Base-by-base conservation (phyloP, 768 basidiomycete species). In the Boletus vinaceobasis region DNA sequence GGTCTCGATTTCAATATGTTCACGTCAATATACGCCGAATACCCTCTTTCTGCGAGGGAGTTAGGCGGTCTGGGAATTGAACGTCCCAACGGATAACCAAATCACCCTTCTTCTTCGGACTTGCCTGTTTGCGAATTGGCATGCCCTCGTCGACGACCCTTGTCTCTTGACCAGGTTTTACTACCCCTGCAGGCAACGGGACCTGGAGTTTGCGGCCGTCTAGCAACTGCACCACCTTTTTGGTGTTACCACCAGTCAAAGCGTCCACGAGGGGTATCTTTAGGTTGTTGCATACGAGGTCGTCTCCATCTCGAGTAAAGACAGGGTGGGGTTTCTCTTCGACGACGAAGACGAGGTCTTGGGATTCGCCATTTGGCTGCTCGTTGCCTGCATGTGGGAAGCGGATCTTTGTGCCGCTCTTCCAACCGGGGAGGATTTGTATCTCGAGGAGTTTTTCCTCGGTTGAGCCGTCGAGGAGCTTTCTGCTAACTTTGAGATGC, bases 311-410 rank as follows among this genome's bases (percentile, higher is more conserved):
- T 23, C 95, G 80, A 55, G 75, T 79, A 72, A 91, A 97, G 17
- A 77, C 69, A 0, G 79, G 71, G 70, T 98, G 91, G 9, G 87
- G 86, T 73, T 96, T 98, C 73, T 98, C 93, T 71, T 97, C 95
- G n/a, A 97, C 84, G 44, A 96, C 84, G 67, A 99, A 98, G 32
- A 94, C 94, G n/a, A 99, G 79, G 68, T 95, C 92, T 65, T 94
- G 93, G 14, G 88, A 69, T 43, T 87, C 87, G 11, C 88, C 87
- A 33, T 57, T 69, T 13, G 74, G 66, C 48, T 79, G 77, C 63
- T 94, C 93, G 70, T 98, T 94, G 3, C 93, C 93, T 10, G 91
- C 87, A 21, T 83, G 82, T 0, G 90, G 83, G 72, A 95, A 98
- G 39, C 91, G 85, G 55, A 98, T 81, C 74, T 96, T 97, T 17